Conservation (phyloP, 2,329 filamentous ascomycete genomes). For the Hymenoscyphus albidus region DNA sequence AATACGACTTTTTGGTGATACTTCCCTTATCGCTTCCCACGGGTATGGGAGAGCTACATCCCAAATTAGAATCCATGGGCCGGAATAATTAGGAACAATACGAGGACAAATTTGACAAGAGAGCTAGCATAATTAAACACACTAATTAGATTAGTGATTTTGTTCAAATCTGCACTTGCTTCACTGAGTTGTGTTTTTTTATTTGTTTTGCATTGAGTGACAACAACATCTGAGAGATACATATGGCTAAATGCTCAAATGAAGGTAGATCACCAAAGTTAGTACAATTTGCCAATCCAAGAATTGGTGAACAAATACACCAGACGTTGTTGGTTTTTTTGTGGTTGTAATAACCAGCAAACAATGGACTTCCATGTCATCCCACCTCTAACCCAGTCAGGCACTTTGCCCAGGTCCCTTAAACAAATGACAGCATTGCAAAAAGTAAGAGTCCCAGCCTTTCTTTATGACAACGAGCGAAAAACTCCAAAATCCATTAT, state of each 20-base stretch:
- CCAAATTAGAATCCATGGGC: background rate
- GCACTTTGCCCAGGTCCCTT: background rate
- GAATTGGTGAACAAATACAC: too few relatives aligned
- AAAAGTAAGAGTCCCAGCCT: background rate
- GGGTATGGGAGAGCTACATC: background rate
- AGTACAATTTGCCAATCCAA: too few relatives aligned
- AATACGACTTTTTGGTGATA: slow-evolving; percentile 2
- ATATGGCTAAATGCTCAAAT: too few relatives aligned
- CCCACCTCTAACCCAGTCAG: background rate
- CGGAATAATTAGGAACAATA: background rate
- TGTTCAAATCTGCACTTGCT: too few relatives aligned
- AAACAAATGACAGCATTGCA: background rate
- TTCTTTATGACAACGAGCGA: background rate
- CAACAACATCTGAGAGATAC: too few relatives aligned
- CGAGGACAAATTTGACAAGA: background rate
- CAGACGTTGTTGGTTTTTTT: background rate
- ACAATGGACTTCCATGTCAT: background rate
- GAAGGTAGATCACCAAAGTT: too few relatives aligned
- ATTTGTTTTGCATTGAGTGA: too few relatives aligned
- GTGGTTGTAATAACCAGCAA: background rate
- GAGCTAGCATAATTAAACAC: background rate
- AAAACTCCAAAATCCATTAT: background rate
- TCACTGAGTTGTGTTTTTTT: too few relatives aligned
- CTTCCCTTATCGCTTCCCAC: background rate
- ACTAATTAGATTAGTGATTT: too few relatives aligned